Evolutionary conservation across 2,329 filamentous ascomycete species (phyloP).

Genomic region (Monosporascus sp.): DNA sequence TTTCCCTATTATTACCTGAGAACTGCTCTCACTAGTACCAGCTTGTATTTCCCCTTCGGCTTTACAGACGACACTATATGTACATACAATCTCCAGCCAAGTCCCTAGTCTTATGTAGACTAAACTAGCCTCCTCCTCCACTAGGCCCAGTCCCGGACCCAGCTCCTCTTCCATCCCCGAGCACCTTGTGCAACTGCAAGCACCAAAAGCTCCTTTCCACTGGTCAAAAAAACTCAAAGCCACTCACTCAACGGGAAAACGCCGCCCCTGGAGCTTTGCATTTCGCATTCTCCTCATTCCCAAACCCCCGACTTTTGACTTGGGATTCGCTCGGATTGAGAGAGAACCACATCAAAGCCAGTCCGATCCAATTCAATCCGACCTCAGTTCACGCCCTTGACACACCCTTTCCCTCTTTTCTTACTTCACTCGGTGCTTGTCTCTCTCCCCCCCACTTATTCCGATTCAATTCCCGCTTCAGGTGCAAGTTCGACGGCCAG

Average conservation of each 20-base stretch:
- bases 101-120: no score
- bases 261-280: not conserved
- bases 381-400: not conserved
- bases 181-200: no score
- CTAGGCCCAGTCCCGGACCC: not conserved
- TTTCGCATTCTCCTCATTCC: not conserved
- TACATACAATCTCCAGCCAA: no score
- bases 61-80: no score
- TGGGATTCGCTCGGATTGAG: not conserved
- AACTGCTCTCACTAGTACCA: not conserved
- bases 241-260: not conserved
- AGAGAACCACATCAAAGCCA: not conserved
- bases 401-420: slow-evolving; percentile 1
- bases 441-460: not conserved
- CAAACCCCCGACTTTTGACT: not conserved
- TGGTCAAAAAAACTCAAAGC: not conserved
- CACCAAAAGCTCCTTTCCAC: not conserved
- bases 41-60: not conserved
- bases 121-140: no score
- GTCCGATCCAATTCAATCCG: not conserved
- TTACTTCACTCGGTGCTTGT: not conserved
- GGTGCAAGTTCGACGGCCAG: not conserved
- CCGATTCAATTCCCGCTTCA: not conserved
- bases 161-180: no score
- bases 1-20: not conserved